Evolutionary conservation across 139 green algal genomes (phyloP), one percentile per base, ranked within the genome.

Genomic region (Coccomyxa sp.): DNA sequence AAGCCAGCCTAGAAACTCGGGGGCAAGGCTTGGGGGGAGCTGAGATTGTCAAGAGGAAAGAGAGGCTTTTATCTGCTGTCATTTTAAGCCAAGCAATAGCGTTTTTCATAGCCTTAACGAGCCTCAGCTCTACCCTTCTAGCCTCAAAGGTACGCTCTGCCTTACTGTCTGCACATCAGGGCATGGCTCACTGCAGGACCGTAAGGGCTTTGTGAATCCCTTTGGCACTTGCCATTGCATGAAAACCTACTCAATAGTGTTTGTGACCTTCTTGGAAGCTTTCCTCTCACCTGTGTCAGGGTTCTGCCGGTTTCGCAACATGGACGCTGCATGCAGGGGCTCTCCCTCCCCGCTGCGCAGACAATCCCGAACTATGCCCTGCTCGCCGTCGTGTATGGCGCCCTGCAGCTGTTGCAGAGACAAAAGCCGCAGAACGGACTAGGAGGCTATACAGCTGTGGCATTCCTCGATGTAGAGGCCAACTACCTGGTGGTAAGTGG

Each of bases 381-480:
- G 58, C 82, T 95, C n/a, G 81, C 76, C 0, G 0, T 85, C 0
- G 80, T 82, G 1, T 92, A 82, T 54, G 82, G 80, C n/a, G 12
- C 34, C 29, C 27, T 70, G 9, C 77, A 78, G 9, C 35, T 87
- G 37, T 27, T 64, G 35, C 37, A 40, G 33, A 70, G 74, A 38
- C 64, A 83, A 68, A 40, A 12, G 22, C 81, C 40, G 31, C 24
- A 38, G 70, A 73, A 71, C 70, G 35, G 34, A 7, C 83, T 78
- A 78, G 82, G 74, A 50, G 38, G 73, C 14, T 96, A 92, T 84
- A 78, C 86, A 24, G 16, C 85, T 22, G 84, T 95, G 10, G 90
- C 90, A 0, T 33, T 92, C 10, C 64, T 97, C 36, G 92, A 97
- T 75, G 88, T 94, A 24, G 84, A 95, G 77, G 92, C 81, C 0